Evolutionary conservation across 176 grass and related monocot species (phyloP), one percentile per base, ranked within the genome.

Genomic region (Pontederia crassipes): DNA sequence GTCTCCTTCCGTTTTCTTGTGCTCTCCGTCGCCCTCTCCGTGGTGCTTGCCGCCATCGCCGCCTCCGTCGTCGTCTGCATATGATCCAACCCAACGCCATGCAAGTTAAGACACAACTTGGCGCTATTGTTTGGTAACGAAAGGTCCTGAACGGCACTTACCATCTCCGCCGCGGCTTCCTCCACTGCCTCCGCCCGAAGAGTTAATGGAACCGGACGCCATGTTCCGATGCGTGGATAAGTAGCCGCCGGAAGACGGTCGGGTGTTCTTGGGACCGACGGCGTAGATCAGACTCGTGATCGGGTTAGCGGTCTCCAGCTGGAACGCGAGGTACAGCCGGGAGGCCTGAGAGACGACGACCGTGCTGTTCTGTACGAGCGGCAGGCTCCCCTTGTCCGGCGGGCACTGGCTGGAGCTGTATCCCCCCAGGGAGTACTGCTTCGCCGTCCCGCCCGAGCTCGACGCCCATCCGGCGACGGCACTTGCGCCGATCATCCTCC

Each of bases 391-490:
- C 54, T 58, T 59, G 73, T 79, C 80, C 3, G 86, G 80, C 12
- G 58, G 10, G 28, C 70, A 71, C 12, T 64, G 12, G 28, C 70
- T 84, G 32, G 83, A 59, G 83, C 62, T 79, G 55, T 59, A 65
- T 5, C 86, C 91, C n/a, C 63, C 80, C 1, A 95, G 79, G 69
- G 81, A 87, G 71, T 90, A 95, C 78, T 90, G 78, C 64, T 87
- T 90, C 9, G 66, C 80, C 5, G 69, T 57, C 48, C 80, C 80
- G 45, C 47, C 76, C 49, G 80, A 75, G 58, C 60, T 45, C 18
- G 29, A 26, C 12, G 65, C 8, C 91, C 91, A 95, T 7, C 80
- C 91, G 20, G 65, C 80, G 48, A 95, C 68, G 8, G 83, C 91
- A 54, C 75, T 90, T 80, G 83, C 87, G 12, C 91, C 91, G 8